Evolutionary conservation across 2,329 filamentous ascomycete genomes (phyloP), one percentile per base, ranked within the genome.

Genomic region (Onygena corvina): DNA sequence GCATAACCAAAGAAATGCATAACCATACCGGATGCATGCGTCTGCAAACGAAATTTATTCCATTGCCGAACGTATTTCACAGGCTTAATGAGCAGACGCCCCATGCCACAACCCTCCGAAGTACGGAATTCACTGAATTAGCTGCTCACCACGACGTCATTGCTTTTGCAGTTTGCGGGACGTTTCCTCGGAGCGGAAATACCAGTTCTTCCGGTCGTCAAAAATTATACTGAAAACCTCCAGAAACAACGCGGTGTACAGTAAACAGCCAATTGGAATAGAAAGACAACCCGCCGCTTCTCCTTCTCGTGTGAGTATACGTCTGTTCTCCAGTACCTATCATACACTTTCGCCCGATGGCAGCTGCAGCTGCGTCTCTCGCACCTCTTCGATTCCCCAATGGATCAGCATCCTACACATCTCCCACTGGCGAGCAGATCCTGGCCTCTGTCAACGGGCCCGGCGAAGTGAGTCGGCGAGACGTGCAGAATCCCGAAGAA

Each of bases 381-480:
- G 59, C 63, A 4, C 58, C 59, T 18, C 60, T 69, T 25, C 51
- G 52, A 23, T 66, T 66, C 47, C 56, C 65, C 48, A 67, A 69
- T 50, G 67, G 67, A 27, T 69, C 67, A 20, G 64, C 67, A 18
- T 61, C 62, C 36, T 69, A 68, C 55, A 64, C 61, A 55, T 69
- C 66, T 42, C 65, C 65, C 12, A 57, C 59, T 7, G 85, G 87
- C 45, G 94, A 88, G 67, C 83, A 81, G 38, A 77, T 96, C 55
- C 78, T 93, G 48, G 85, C 84, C 50, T 83, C 86, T 11, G 87
- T 94, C 57, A 96, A 94, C 67, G 92, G 90, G 0, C 92, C 92
- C 12, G 79, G 96, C 57, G 92, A 98, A 70, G 86, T 90, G 11
- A 66, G 81, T 58, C 79, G 89, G 60, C 80, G 86, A 59, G 90